Base-by-base conservation (phyloP, 352 stramenopile species). In the Blastocystis sp. region DNA sequence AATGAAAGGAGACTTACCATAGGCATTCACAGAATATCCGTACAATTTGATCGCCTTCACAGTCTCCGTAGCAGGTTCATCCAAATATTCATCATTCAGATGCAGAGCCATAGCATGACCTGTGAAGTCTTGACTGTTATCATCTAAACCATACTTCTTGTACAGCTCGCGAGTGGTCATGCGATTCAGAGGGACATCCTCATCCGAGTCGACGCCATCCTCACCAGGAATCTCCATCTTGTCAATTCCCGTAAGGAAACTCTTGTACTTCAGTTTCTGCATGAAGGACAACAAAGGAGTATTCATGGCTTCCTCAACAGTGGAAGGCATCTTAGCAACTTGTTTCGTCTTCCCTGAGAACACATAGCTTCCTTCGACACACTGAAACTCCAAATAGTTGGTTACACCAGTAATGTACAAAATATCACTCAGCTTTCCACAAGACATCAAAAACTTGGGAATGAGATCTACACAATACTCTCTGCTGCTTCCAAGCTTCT, bases 361-460 rank as follows among this genome's bases (percentile, higher is more conserved):
- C 40, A 99, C 97, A 92, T 98, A 99, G 81, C 95, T 98, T 84
- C 96, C 97, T 90, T 98, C 95, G 66, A 99, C 96, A 69, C 95
- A 97, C 93, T 99, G 98, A 93, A 99, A 99, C 90, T 99, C 97
- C 60, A 99, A 91, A 92, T 99, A 99, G 53, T 95, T 94, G 84
- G 96, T 99, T 75, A 99, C 97, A 91, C 98, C 98, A 62, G 95
- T 98, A 92, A 98, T 95, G 84, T 97, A 91, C 51, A 97, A 91
- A 95, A 99, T 99, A 92, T 99, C 99, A 35, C 98, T 97, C 27
- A 99, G 93, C 91, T 99, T 99, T 81, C 97, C 97, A 91, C 96
- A 98, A 1, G 97, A 97, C 97, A 99, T 99, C 91, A 99, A 98
- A 91, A 99, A 99, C 93, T 99, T 99, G 69, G 97, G 97, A 91